phyloP scores from a whole-genome alignment of 305 asterid genomes.

The Euphrasia arctica region DNA sequence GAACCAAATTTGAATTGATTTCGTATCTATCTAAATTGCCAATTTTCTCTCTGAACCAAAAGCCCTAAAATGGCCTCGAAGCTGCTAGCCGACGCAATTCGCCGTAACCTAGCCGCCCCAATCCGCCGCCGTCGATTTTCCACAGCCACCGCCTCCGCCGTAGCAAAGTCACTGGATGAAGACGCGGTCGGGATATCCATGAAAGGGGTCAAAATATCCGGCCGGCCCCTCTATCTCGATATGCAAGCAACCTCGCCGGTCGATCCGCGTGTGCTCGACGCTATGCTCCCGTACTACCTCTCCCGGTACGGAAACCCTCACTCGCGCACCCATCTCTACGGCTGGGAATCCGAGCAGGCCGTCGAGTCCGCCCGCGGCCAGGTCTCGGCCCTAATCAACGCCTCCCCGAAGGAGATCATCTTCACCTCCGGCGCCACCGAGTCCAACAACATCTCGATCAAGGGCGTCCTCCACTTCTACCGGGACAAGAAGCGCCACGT shows the following conservation, averaged over 20 bases:
- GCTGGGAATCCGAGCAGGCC: conserved; percentile 94
- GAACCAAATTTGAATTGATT: conserved; percentile 12
- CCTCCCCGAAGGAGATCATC: conserved; percentile 88
- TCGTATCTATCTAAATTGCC: neutral
- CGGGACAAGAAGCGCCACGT: conserved; percentile 87
- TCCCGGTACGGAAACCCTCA: conserved; percentile 91
- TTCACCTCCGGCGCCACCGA: conserved; percentile 98
- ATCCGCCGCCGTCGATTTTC: conserved; percentile 37
- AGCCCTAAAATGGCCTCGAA: conserved; percentile 55
- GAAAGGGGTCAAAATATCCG: conserved; percentile 90
- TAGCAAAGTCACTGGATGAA: conserved; percentile 51
- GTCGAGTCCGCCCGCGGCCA: conserved; percentile 70
- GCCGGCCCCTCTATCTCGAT: conserved; percentile 91
- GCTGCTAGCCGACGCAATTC: conserved; percentile 48
- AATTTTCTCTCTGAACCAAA: neutral
- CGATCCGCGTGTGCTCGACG: conserved; percentile 87
- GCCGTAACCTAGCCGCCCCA: conserved; percentile 38
- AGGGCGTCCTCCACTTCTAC: conserved; percentile 87
- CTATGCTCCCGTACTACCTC: conserved; percentile 82
- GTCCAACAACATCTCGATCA: conserved; percentile 78
- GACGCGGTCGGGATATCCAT: conserved; percentile 49
- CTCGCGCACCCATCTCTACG: conserved; percentile 93
- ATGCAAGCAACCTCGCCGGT: conserved; percentile 97
- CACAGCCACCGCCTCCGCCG: conserved; percentile 48
- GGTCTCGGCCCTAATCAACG: conserved; percentile 59